Evolutionary conservation across 2,329 filamentous ascomycete genomes (phyloP).

Genomic region (Onygenales sp.): DNA sequence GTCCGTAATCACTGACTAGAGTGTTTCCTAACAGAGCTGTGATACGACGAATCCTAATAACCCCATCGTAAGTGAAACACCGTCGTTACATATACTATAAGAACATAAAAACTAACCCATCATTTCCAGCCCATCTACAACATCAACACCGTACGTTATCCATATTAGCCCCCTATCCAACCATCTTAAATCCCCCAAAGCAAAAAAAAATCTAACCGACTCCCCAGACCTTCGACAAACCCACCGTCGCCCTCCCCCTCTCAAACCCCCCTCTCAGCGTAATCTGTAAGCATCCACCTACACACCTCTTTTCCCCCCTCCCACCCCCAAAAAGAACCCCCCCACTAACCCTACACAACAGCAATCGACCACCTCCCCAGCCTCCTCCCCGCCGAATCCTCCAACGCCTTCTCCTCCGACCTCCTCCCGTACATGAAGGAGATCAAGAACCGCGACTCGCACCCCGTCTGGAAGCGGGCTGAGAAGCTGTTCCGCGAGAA

Average conservation of each 20-base stretch:
- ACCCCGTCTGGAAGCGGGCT: conserved; percentile 72
- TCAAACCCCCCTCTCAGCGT: conserved; percentile 58
- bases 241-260: conserved; percentile 66
- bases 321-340: background rate
- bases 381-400: conserved; percentile 75
- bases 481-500: conserved; percentile 79
- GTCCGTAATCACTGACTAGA: background rate
- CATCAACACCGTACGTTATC: conserved; percentile 51
- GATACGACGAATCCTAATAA: conserved; percentile 39
- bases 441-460: conserved; percentile 63
- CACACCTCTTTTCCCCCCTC: background rate
- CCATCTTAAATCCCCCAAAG: background rate
- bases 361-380: conserved; percentile 73
- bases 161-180: background rate
- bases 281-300: conserved; percentile 46
- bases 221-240: conserved; percentile 62
- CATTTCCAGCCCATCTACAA: conserved; percentile 58
- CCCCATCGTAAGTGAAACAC: conserved; percentile 24
- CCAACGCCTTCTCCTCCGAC: conserved; percentile 71
- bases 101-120: background rate
- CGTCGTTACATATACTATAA: background rate
- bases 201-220: conserved; percentile 1
- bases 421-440: conserved; percentile 68
- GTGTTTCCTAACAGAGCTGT: conserved; percentile 12
- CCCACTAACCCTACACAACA: background rate